These are phyloP conservation scores for Phytopythium oedochilum DNA, from an alignment of 352 stramenopile species.

Conservation along the genomic window DNA sequence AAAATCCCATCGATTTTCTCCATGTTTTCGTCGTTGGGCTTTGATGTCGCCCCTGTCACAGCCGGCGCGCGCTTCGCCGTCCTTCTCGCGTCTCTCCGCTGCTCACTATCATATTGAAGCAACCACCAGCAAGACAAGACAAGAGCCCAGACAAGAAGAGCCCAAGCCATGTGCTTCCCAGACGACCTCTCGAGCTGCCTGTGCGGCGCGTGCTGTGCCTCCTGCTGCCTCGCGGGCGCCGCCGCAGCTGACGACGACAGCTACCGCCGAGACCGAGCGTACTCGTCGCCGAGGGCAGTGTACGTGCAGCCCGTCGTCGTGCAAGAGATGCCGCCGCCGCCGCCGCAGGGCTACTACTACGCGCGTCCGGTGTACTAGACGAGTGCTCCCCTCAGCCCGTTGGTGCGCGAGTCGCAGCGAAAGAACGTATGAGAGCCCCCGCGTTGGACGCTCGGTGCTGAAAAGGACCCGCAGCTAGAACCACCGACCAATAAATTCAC, in stretches of 20 bases:
- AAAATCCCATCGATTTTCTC: not conserved
- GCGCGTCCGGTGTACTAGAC: not conserved
- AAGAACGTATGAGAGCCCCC: not conserved
- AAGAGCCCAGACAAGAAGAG: not conserved
- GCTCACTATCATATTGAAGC: constrained; percentile 11
- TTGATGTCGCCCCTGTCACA: not conserved
- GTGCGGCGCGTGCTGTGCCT: constrained; percentile 16
- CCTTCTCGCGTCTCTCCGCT: not conserved
- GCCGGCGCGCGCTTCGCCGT: not conserved
- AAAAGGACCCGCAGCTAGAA: no score
- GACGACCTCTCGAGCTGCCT: constrained; percentile 24
- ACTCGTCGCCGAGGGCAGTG: constrained; percentile 18
- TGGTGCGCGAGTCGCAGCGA: not conserved
- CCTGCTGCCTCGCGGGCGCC: constrained; percentile 15
- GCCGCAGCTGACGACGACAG: constrained; percentile 14
- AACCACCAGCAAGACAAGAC: not conserved
- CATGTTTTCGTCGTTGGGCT: not conserved
- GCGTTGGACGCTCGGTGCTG: no score
- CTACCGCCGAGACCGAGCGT: constrained; percentile 14
- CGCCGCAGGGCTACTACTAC: constrained; percentile 19
- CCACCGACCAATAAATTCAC: no score
- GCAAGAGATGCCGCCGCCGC: constrained; percentile 13
- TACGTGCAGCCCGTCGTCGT: constrained; percentile 36
- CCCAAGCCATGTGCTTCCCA: constrained; percentile 17
- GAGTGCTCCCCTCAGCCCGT: not conserved